phyloP scores from a whole-genome alignment of 306 rosid genomes.

The Quercus ilex region DNA sequence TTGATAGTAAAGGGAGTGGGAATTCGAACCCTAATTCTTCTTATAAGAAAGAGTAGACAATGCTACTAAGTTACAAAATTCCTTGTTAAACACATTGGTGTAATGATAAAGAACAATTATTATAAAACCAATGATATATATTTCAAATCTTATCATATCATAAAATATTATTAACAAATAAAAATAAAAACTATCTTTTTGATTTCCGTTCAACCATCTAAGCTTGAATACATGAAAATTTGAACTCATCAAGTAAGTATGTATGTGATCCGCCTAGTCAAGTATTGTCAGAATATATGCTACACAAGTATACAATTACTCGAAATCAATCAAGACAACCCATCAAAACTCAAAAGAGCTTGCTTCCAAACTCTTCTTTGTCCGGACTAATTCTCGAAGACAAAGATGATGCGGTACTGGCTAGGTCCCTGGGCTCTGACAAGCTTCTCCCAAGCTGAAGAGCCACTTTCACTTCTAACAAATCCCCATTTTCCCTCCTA shows the following conservation, averaged over 20 bases:
- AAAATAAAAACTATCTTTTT: neutral
- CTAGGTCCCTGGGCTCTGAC: conserved; percentile 39
- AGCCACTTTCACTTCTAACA: conserved; percentile 49
- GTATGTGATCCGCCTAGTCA: neutral
- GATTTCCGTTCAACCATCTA: neutral
- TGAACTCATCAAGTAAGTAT: neutral
- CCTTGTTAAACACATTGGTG: too few species aligned
- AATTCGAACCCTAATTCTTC: too few species aligned
- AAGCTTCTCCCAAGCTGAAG: conserved; percentile 49
- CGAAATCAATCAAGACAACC: neutral
- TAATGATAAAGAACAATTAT: too few species aligned
- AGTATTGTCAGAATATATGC: neutral
- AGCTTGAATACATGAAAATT: neutral
- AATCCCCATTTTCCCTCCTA: conserved; percentile 44
- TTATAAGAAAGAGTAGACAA: too few species aligned
- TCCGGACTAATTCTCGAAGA: conserved; percentile 1
- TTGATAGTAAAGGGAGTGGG: too few species aligned
- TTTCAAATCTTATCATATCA: too few species aligned
- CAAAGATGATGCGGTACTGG: conserved; percentile 13
- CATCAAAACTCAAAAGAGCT: conserved; percentile 23
- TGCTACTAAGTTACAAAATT: too few species aligned
- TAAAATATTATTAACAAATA: too few species aligned
- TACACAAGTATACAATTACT: neutral
- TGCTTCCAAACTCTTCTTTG: conserved; percentile 47
- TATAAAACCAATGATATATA: too few species aligned